Percentiles rank a stretch among this genome's conserved stretches.
phyloP scores from a whole-genome alignment of 345 rosid species.

The Excoecaria agallocha region DNA sequence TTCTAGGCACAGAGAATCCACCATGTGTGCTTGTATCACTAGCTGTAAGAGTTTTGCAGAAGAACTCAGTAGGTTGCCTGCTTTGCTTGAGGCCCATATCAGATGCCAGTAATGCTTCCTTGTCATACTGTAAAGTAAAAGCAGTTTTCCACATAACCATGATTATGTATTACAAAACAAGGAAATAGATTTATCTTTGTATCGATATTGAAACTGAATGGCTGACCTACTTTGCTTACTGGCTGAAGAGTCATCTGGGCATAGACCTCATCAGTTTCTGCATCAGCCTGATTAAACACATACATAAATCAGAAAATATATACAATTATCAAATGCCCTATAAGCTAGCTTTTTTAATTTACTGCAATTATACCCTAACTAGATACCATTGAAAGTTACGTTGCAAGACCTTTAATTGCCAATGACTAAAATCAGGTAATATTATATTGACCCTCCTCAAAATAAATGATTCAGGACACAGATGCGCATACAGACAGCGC shows the following conservation, averaged over 20 bases:
- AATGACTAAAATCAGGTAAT: neutral
- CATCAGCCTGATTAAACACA: constrained; percentile 56
- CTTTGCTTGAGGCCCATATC: constrained; percentile 76
- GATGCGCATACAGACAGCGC: neutral
- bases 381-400: too few species aligned
- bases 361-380: too few species aligned
- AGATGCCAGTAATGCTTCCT: constrained; percentile 79
- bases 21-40: constrained; percentile 98
- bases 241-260: constrained; percentile 86
- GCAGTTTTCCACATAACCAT: constrained; percentile 6
- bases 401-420: too few species aligned
- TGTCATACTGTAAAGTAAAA: constrained; percentile 59
- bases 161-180: neutral
- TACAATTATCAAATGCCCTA: neutral
- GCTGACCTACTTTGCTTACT: constrained; percentile 68
- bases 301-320: neutral
- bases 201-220: constrained; percentile 12
- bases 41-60: constrained; percentile 96
- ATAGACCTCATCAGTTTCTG: constrained; percentile 73
- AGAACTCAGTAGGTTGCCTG: constrained; percentile 86
- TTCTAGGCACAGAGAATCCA: constrained; percentile 95
- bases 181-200: neutral
- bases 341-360: too few species aligned
- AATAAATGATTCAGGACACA: neutral
- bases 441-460: neutral